phyloP scores from a whole-genome alignment of 106 monocot genomes.

The Xerophyta viscosa region DNA sequence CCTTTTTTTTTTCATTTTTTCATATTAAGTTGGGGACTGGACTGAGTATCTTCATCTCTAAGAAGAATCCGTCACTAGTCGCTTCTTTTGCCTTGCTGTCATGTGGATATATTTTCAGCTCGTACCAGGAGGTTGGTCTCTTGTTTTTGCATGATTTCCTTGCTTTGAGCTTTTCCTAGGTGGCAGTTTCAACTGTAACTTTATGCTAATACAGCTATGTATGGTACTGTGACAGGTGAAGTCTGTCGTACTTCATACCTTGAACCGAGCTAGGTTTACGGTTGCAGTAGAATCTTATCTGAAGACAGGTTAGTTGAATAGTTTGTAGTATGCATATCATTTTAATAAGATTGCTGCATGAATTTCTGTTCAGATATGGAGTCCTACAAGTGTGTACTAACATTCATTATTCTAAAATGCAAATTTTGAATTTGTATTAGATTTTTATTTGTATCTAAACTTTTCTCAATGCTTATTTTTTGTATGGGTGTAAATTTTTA shows the following conservation, averaged over 20 bases:
- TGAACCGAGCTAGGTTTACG: slow-evolving; percentile 88
- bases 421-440: too few species aligned
- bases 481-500: too few species aligned
- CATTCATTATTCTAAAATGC: too few species aligned
- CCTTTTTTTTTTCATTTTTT: neutral
- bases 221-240: slow-evolving; percentile 52
- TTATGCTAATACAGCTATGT: too few species aligned
- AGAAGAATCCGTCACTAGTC: slow-evolving; percentile 77
- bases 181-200: too few species aligned
- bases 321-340: neutral
- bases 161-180: neutral
- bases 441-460: too few species aligned
- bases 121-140: slow-evolving; percentile 77
- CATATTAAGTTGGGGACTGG: slow-evolving; percentile 79
- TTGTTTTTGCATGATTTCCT: neutral
- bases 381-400: too few species aligned
- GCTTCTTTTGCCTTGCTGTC: slow-evolving; percentile 83
- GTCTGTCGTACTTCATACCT: slow-evolving; percentile 86
- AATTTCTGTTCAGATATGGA: too few species aligned
- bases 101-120: slow-evolving; percentile 90
- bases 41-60: slow-evolving; percentile 85
- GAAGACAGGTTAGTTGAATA: slow-evolving; percentile 55
- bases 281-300: slow-evolving; percentile 94
- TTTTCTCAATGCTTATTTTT: too few species aligned
- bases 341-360: too few species aligned